These are phyloP conservation scores for Umbelopsis sp. DNA, from an alignment of 192 early-diverging fungal species.

Conservation along the genomic window DNA sequence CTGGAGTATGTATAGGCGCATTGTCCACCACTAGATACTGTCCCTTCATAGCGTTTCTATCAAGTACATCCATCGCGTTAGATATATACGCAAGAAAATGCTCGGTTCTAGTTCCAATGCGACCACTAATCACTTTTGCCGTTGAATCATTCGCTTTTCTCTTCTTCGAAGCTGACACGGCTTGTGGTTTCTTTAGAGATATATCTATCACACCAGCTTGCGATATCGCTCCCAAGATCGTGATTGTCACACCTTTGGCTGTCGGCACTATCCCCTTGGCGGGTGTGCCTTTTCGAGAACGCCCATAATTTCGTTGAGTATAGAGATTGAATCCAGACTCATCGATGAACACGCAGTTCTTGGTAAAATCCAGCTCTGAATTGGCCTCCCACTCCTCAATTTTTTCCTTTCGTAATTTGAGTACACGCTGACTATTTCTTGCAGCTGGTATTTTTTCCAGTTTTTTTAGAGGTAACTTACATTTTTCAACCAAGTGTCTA, in stretches of 20 bases:
- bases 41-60: too few species aligned
- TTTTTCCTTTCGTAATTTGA: slow-evolving; percentile 17
- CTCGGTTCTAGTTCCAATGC: too few species aligned
- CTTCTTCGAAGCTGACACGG: slow-evolving; percentile 12
- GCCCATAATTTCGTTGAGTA: slow-evolving; percentile 28
- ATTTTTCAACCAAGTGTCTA: too few species aligned
- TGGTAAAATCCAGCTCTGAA: slow-evolving; percentile 14
- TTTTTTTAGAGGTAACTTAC: too few species aligned
- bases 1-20: too few species aligned
- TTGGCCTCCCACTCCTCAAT: slow-evolving; percentile 17
- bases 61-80: too few species aligned
- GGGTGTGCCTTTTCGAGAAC: slow-evolving; percentile 25
- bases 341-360: slow-evolving; percentile 25
- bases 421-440: neutral
- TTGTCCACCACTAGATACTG: too few species aligned
- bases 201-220: slow-evolving; percentile 19
- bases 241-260: slow-evolving; percentile 14
- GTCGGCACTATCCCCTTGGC: slow-evolving; percentile 18
- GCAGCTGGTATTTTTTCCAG: too few species aligned
- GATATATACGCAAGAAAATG: too few species aligned
- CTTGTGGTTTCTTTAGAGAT: slow-evolving; percentile 18
- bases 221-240: slow-evolving; percentile 14
- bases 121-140: too few species aligned
- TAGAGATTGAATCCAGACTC: slow-evolving; percentile 33
- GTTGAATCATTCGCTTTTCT: slow-evolving; percentile 12